These are phyloP conservation scores for Chrysanthemum seticuspe DNA, from an alignment of 129 eudicot species.

Conservation along the genomic window DNA sequence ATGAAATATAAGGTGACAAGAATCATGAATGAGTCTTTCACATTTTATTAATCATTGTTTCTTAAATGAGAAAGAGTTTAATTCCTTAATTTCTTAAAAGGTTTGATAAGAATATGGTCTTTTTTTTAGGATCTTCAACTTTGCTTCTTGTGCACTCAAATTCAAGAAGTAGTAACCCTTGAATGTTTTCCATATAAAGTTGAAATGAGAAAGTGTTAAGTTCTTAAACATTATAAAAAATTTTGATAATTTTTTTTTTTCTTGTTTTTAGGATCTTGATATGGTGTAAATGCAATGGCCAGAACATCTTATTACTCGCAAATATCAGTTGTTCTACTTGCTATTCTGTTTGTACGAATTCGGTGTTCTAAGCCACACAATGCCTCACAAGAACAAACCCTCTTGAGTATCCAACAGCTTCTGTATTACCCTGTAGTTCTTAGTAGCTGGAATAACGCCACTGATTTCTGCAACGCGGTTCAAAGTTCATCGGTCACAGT, in stretches of 20 bases:
- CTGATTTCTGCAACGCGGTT: slow-evolving; percentile 64
- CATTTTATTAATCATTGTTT: slow-evolving; percentile 15
- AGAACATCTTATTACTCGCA: slow-evolving; percentile 7
- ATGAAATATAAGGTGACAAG: not conserved
- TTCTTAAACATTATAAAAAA: slow-evolving; percentile 14
- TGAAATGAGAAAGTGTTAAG: slow-evolving; percentile 11
- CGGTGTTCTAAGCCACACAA: slow-evolving; percentile 37
- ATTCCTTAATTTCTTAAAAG: slow-evolving; percentile 6
- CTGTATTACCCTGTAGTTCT: slow-evolving; percentile 50
- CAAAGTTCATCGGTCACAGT: slow-evolving; percentile 61
- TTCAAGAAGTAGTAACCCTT: no score
- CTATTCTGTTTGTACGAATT: slow-evolving; percentile 33
- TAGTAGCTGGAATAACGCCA: slow-evolving; percentile 55
- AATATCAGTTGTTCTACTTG: slow-evolving; percentile 31
- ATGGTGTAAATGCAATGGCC: slow-evolving; percentile 38
- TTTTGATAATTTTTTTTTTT: slow-evolving; percentile 12
- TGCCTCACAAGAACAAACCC: slow-evolving; percentile 66
- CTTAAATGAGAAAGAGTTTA: slow-evolving; percentile 15
- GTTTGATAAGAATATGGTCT: slow-evolving; percentile 23
- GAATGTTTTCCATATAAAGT: no score
- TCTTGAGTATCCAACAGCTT: slow-evolving; percentile 56
- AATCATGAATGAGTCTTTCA: not conserved
- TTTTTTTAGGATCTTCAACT: slow-evolving; percentile 21
- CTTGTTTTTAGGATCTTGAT: slow-evolving; percentile 29
- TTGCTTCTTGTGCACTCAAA: no score